Conservation (phyloP, 805 yeast genomes). For the Myxozyma kluyveri region DNA sequence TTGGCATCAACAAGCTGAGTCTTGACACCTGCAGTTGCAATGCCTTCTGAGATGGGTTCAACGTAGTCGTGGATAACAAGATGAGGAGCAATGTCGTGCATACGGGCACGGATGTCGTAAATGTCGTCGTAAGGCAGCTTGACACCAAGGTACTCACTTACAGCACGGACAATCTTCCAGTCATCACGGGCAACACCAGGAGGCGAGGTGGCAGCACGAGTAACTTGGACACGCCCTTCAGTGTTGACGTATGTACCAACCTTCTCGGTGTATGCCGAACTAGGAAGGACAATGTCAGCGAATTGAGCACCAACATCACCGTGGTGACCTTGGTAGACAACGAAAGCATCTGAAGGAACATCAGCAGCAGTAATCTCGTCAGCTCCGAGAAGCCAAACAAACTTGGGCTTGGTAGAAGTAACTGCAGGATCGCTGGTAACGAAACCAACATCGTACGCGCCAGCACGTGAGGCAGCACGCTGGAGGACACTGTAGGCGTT, state of each 20-base stretch:
- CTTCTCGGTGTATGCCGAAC: slow-evolving; percentile 86
- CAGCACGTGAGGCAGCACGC: slow-evolving; percentile 83
- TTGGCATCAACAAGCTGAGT: slow-evolving; percentile 41
- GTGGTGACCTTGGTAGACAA: slow-evolving; percentile 87
- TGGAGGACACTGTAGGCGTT: slow-evolving; percentile 77
- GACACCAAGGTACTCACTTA: slow-evolving; percentile 69
- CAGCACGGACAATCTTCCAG: slow-evolving; percentile 83
- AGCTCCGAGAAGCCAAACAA: slow-evolving; percentile 78
- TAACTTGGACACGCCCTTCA: slow-evolving; percentile 81
- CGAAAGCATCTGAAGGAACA: slow-evolving; percentile 81
- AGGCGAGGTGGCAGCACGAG: slow-evolving; percentile 82
- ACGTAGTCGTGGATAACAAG: slow-evolving; percentile 70
- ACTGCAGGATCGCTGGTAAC: slow-evolving; percentile 50
- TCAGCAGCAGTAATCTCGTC: slow-evolving; percentile 70
- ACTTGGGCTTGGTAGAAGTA: slow-evolving; percentile 57
- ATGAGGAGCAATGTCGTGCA: slow-evolving; percentile 77
- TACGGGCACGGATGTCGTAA: slow-evolving; percentile 62
- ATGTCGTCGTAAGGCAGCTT: slow-evolving; percentile 75
- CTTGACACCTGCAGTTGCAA: slow-evolving; percentile 57
- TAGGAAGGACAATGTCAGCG: slow-evolving; percentile 85
- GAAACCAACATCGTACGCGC: slow-evolving; percentile 83
- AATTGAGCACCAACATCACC: slow-evolving; percentile 86
- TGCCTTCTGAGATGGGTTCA: slow-evolving; percentile 61
- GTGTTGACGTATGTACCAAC: slow-evolving; percentile 82
- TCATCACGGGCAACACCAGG: slow-evolving; percentile 91